Conservation (phyloP, 495 filamentous ascomycete species). For the Niebla homalea region DNA sequence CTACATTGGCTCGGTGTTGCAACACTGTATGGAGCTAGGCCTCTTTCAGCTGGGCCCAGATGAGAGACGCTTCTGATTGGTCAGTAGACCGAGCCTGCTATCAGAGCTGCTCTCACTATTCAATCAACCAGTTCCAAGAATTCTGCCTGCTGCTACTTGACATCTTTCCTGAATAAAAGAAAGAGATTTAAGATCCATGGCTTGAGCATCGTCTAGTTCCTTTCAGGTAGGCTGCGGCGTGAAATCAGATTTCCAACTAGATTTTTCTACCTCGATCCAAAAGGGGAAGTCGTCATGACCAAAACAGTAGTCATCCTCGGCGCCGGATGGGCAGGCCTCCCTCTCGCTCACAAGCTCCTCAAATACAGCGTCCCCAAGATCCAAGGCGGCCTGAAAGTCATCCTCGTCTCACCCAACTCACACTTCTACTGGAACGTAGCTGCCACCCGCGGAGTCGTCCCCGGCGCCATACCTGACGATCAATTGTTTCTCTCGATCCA, state of each 20-base stretch:
- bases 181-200: too few species aligned
- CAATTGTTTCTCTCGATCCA: constrained; percentile 37
- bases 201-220: too few species aligned
- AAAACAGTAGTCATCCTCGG: constrained; percentile 51
- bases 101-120: too few species aligned
- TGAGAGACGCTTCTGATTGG: constrained; percentile 2
- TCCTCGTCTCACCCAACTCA: constrained; percentile 42
- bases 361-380: constrained; percentile 26
- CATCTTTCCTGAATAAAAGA: too few species aligned
- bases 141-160: too few species aligned
- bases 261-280: background rate
- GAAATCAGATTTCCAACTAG: too few species aligned
- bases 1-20: constrained; percentile 2
- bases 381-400: constrained; percentile 27
- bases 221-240: too few species aligned
- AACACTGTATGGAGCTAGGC: background rate
- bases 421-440: constrained; percentile 41
- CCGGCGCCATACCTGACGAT: constrained; percentile 25
- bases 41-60: background rate
- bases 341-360: constrained; percentile 45
- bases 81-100: background rate
- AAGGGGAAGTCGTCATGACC: constrained; percentile 6
- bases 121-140: too few species aligned
- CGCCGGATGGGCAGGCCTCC: constrained; percentile 44
- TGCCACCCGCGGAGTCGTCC: constrained; percentile 33